Evolutionary conservation across 2,329 filamentous ascomycete species (phyloP).

Genomic region (Ceratocystis colombiana): DNA sequence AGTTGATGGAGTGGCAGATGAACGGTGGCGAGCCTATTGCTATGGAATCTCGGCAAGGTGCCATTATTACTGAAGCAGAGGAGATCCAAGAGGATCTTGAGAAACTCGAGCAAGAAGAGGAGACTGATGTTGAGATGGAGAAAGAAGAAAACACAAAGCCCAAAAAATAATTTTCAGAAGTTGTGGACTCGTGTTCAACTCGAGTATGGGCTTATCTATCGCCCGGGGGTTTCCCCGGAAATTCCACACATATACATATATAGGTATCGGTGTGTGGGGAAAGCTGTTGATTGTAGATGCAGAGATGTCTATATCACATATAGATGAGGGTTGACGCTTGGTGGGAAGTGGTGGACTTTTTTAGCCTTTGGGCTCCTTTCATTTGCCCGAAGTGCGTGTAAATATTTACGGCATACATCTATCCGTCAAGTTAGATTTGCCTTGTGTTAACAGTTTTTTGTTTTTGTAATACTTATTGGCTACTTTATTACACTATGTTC

Average conservation of each 20-base stretch:
- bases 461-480: slow-evolving; percentile 19
- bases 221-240: neutral
- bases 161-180: slow-evolving; percentile 15
- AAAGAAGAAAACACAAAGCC: slow-evolving; percentile 2
- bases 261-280: neutral
- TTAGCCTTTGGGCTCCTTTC: slow-evolving; percentile 9
- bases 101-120: slow-evolving; percentile 33
- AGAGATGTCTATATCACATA: too few relatives aligned
- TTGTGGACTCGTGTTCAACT: neutral
- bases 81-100: slow-evolving; percentile 43
- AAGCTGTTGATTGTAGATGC: too few relatives aligned
- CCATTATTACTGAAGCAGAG: slow-evolving; percentile 43
- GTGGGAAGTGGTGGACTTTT: neutral
- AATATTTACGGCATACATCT: slow-evolving; percentile 21
- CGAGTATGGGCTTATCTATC: neutral
- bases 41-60: slow-evolving; percentile 28
- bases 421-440: neutral
- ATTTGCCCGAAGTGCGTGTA: slow-evolving; percentile 17
- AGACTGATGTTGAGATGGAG: slow-evolving; percentile 29
- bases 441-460: slow-evolving; percentile 19
- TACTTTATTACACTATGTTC: slow-evolving; percentile 1
- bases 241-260: neutral
- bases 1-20: slow-evolving; percentile 98
- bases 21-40: slow-evolving; percentile 58
- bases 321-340: neutral